These are phyloP conservation scores for Sphaerulina populicola DNA, from an alignment of 2,329 filamentous ascomycete genomes.

Conservation along the genomic window DNA sequence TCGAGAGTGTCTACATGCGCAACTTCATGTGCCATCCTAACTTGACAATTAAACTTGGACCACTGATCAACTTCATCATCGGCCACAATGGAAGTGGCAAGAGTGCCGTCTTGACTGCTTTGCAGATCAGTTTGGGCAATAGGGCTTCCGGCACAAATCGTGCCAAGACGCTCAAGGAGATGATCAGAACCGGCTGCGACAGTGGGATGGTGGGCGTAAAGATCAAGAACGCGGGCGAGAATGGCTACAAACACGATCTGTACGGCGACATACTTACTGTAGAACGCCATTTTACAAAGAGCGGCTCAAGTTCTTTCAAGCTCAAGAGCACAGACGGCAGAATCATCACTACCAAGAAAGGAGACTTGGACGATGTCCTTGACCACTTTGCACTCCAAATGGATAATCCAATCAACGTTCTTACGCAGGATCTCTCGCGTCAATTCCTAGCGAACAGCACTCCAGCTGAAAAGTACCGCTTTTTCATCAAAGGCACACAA, in stretches of 20 bases:
- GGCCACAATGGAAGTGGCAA: slow-evolving; percentile 97
- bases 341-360: slow-evolving; percentile 71
- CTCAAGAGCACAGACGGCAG: slow-evolving; percentile 65
- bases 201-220: slow-evolving; percentile 66
- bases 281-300: slow-evolving; percentile 77
- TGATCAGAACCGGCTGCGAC: slow-evolving; percentile 83
- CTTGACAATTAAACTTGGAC: slow-evolving; percentile 75
- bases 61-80: slow-evolving; percentile 94
- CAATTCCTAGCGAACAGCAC: slow-evolving; percentile 84
- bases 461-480: slow-evolving; percentile 82
- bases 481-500: slow-evolving; percentile 90
- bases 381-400: slow-evolving; percentile 92
- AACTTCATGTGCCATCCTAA: slow-evolving; percentile 96
- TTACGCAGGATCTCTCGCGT: slow-evolving; percentile 90
- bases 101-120: slow-evolving; percentile 85
- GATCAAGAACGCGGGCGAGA: slow-evolving; percentile 81
- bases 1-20: slow-evolving; percentile 74
- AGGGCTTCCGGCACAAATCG: slow-evolving; percentile 91
- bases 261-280: slow-evolving; percentile 81
- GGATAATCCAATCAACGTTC: slow-evolving; percentile 90
- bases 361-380: slow-evolving; percentile 82
- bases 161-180: slow-evolving; percentile 76
- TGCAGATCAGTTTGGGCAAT: slow-evolving; percentile 88
- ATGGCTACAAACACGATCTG: slow-evolving; percentile 71
- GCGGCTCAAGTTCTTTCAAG: slow-evolving; percentile 68